Evolutionary conservation across 192 early-diverging fungal species (phyloP).

Genomic region (Podila clonocystis): DNA sequence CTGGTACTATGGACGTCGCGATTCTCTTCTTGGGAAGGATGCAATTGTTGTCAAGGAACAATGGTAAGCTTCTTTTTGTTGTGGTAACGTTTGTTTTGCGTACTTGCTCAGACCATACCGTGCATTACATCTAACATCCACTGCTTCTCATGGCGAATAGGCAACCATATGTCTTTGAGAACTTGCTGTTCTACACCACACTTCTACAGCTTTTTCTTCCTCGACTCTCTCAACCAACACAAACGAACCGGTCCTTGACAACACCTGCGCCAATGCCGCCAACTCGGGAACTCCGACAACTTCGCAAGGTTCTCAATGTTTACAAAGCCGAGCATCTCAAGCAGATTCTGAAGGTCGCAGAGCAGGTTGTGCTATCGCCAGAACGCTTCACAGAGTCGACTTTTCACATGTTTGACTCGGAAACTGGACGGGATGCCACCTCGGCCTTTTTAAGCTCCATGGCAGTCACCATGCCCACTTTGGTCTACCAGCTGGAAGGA

Average conservation of each 20-base stretch:
- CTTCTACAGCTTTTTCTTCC: slow-evolving; percentile 30
- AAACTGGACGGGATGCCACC: slow-evolving; percentile 29
- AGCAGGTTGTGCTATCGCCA: slow-evolving; percentile 41
- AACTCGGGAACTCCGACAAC: slow-evolving; percentile 26
- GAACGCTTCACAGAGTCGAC: slow-evolving; percentile 38
- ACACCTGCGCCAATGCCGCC: slow-evolving; percentile 24
- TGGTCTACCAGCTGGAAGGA: slow-evolving; percentile 37
- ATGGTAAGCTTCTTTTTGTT: slow-evolving; percentile 15
- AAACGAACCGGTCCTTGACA: slow-evolving; percentile 7
- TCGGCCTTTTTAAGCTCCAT: slow-evolving; percentile 23
- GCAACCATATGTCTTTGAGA: slow-evolving; percentile 49
- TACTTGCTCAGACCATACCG: too few species aligned
- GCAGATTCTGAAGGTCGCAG: slow-evolving; percentile 39
- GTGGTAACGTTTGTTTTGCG: background rate
- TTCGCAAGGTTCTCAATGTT: slow-evolving; percentile 42
- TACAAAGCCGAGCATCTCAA: slow-evolving; percentile 38
- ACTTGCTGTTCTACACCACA: slow-evolving; percentile 39
- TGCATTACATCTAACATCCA: too few species aligned
- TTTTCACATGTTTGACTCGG: slow-evolving; percentile 24
- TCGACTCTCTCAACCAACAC: slow-evolving; percentile 33
- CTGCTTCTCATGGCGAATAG: background rate
- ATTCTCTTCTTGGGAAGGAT: slow-evolving; percentile 8
- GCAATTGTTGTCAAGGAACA: slow-evolving; percentile 29
- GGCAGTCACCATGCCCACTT: slow-evolving; percentile 20
- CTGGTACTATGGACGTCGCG: slow-evolving; percentile 42